A percentile compares a stretch with the other conserved stretches of the same genome.
Evolutionary conservation across 306 rosid genomes (phyloP).

Genomic region (Hippophae rhamnoides): DNA sequence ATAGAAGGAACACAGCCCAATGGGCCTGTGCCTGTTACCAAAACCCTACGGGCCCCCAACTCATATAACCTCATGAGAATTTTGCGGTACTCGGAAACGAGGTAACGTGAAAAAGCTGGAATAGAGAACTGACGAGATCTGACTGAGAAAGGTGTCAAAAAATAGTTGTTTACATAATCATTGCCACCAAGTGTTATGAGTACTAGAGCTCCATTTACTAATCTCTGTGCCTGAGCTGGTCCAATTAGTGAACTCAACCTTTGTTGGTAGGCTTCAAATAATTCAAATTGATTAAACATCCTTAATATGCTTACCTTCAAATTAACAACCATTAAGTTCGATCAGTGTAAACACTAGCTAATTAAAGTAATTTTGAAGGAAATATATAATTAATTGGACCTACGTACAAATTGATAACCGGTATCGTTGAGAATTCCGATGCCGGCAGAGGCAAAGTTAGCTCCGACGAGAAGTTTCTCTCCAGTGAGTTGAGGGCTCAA

Average conservation of each 20-base stretch:
- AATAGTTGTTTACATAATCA: conserved; percentile 62
- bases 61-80: conserved; percentile 35
- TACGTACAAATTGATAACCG: conserved; percentile 44
- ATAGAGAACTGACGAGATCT: conserved; percentile 49
- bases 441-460: conserved; percentile 69
- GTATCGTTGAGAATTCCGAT: conserved; percentile 67
- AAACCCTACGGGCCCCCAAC: conserved; percentile 45
- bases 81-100: conserved; percentile 41
- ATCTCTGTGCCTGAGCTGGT: conserved; percentile 16
- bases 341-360: too few species aligned
- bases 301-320: conserved; percentile 38
- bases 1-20: conserved; percentile 41
- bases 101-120: conserved; percentile 31
- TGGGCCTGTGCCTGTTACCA: conserved; percentile 52
- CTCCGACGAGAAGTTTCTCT: conserved; percentile 40
- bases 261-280: conserved; percentile 34
- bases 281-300: conserved; percentile 30
- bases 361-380: too few species aligned
- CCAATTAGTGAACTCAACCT: conserved; percentile 38
- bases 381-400: neutral
- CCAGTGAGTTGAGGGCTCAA: conserved; percentile 38
- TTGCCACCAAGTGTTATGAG: conserved; percentile 60
- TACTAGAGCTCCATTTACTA: conserved; percentile 31
- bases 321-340: too few species aligned
- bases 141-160: conserved; percentile 26